These are phyloP conservation scores for Paramecium bursaria DNA, from an alignment of 73 alveolate species.

Conservation along the genomic window DNA sequence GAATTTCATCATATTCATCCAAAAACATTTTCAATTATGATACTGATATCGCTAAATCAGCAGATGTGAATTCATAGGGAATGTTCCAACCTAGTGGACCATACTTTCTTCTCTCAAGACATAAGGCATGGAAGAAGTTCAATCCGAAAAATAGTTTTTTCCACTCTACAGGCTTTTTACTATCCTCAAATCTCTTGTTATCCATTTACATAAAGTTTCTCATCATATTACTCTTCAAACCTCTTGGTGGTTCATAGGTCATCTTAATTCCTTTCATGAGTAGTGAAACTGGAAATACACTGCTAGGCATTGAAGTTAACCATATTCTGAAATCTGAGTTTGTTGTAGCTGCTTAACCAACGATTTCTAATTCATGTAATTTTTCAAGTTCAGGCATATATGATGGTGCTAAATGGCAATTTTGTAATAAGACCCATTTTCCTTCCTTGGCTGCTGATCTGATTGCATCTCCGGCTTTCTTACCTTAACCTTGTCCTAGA, in stretches of 20 bases:
- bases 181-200: slow-evolving; percentile 87
- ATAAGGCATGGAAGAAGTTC: slow-evolving; percentile 97
- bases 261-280: slow-evolving; percentile 95
- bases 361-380: slow-evolving; percentile 64
- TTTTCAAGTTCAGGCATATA: slow-evolving; percentile 97
- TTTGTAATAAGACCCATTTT: slow-evolving; percentile 96
- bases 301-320: slow-evolving; percentile 98
- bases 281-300: slow-evolving; percentile 95
- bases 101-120: slow-evolving; percentile 99
- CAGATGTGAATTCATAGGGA: slow-evolving; percentile 98
- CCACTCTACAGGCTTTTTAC: slow-evolving; percentile 87
- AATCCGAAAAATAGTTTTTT: slow-evolving; percentile 96
- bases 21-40: slow-evolving; percentile 92
- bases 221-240: slow-evolving; percentile 92
- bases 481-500: slow-evolving; percentile 96
- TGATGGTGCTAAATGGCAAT: slow-evolving; percentile 97
- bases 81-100: slow-evolving; percentile 99
- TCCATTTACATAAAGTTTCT: slow-evolving; percentile 92
- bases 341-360: not conserved
- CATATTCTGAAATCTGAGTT: slow-evolving; percentile 91
- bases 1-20: slow-evolving; percentile 95
- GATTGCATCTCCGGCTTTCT: slow-evolving; percentile 93
- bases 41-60: slow-evolving; percentile 78
- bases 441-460: slow-evolving; percentile 92
- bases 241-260: slow-evolving; percentile 99